phyloP scores from a whole-genome alignment of 1,284 basidiomycete genomes.

The Ceratobasidium sp. region DNA sequence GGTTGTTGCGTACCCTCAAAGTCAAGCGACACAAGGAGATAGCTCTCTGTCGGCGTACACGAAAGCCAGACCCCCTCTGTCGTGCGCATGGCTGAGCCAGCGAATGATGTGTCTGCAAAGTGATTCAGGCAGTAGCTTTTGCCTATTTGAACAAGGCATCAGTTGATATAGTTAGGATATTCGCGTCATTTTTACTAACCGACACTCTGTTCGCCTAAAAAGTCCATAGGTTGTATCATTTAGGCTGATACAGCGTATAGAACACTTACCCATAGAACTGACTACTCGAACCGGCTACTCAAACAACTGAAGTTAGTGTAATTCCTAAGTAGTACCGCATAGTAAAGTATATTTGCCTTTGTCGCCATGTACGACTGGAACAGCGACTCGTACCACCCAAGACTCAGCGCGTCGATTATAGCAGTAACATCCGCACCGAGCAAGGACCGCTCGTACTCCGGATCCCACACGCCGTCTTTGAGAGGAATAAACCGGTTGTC shows the following conservation, averaged over 20 bases:
- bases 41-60: conserved; percentile 67
- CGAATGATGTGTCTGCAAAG: conserved; percentile 73
- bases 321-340: background rate
- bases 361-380: conserved; percentile 72
- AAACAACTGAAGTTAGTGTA: background rate
- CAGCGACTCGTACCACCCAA: conserved; percentile 76
- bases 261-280: conserved; percentile 69
- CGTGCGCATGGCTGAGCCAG: conserved; percentile 75
- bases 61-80: conserved; percentile 76
- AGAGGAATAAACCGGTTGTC: conserved; percentile 74
- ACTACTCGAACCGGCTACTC: conserved; percentile 71
- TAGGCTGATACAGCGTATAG: background rate
- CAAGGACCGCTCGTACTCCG: conserved; percentile 66
- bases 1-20: conserved; percentile 67
- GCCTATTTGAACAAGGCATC: conserved; percentile 51
- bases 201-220: conserved; percentile 70
- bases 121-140: conserved; percentile 69
- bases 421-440: conserved; percentile 70
- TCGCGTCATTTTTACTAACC: conserved; percentile 61
- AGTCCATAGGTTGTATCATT: background rate
- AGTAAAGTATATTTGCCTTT: conserved; percentile 59
- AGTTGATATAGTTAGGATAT: no score
- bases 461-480: conserved; percentile 70
- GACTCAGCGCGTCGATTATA: conserved; percentile 67
- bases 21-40: conserved; percentile 70